Evolutionary conservation across 2,329 filamentous ascomycete genomes (phyloP).

Genomic region (Diplodia corticola): DNA sequence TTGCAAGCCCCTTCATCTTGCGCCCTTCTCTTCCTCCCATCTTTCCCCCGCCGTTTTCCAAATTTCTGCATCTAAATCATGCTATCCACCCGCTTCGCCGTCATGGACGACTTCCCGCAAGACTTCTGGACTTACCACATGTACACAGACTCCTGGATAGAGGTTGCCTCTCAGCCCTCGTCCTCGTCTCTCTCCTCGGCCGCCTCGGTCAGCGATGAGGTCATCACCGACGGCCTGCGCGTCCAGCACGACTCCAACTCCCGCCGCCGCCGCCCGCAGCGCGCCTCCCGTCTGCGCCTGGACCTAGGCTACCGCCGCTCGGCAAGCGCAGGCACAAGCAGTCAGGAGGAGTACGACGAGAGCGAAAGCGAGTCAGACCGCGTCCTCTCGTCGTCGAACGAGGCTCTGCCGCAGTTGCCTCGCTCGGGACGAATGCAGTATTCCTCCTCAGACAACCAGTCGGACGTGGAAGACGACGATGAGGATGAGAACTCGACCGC

Average conservation of each 20-base stretch:
- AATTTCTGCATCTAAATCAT: neutral
- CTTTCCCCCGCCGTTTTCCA: neutral
- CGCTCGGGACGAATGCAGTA: slow-evolving; percentile 31
- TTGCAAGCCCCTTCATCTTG: neutral
- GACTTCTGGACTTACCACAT: slow-evolving; percentile 24
- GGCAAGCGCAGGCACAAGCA: slow-evolving; percentile 57
- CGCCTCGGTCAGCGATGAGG: slow-evolving; percentile 78
- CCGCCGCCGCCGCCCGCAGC: slow-evolving; percentile 41
- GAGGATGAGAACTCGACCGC: slow-evolving; percentile 74
- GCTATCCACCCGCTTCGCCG: neutral
- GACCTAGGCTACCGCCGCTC: slow-evolving; percentile 38
- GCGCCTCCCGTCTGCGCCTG: slow-evolving; percentile 36
- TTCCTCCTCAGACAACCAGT: slow-evolving; percentile 39
- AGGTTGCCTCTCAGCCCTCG: slow-evolving; percentile 88
- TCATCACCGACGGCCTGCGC: slow-evolving; percentile 82
- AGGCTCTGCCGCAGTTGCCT: slow-evolving; percentile 50
- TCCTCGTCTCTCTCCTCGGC: slow-evolving; percentile 88
- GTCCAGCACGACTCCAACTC: slow-evolving; percentile 69
- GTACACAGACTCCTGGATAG: slow-evolving; percentile 81
- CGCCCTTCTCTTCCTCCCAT: neutral
- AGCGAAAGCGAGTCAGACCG: slow-evolving; percentile 87
- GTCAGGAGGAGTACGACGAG: slow-evolving; percentile 93
- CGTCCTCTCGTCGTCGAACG: slow-evolving; percentile 64
- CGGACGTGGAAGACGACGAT: slow-evolving; percentile 42
- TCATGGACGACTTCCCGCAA: slow-evolving; percentile 23